Percentiles rank a stretch among this genome's conserved stretches.
phyloP scores from a whole-genome alignment of 305 asterid genomes.

The Caryopteris hybrid region DNA sequence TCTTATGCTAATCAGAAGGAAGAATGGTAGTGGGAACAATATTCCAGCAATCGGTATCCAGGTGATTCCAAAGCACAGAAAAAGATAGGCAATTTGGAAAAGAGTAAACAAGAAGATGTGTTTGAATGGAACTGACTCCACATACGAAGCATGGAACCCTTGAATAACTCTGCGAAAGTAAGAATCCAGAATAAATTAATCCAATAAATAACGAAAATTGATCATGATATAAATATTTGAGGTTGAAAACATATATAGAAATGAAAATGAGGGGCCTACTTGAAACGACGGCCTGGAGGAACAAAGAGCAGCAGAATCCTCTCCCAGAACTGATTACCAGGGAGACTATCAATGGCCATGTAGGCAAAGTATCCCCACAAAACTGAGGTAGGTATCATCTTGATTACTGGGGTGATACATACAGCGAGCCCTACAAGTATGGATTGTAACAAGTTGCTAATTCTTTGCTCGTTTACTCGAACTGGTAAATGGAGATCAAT shows the following conservation, averaged over 20 bases:
- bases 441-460: conserved; percentile 83
- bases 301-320: conserved; percentile 65
- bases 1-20: conserved; percentile 67
- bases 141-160: conserved; percentile 72
- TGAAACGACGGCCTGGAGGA: conserved; percentile 81
- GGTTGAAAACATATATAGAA: not conserved
- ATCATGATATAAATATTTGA: not conserved
- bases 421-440: conserved; percentile 61
- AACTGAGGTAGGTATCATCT: conserved; percentile 81
- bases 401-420: conserved; percentile 63
- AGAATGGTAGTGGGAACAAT: conserved; percentile 81
- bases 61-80: conserved; percentile 81
- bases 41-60: conserved; percentile 97
- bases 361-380: conserved; percentile 96
- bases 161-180: conserved; percentile 55
- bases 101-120: conserved; percentile 64
- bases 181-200: conserved; percentile 8
- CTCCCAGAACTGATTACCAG: conserved; percentile 94
- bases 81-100: conserved; percentile 58
- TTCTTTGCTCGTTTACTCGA: conserved; percentile 85
- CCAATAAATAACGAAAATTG: no score
- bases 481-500: conserved; percentile 84
- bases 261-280: conserved; percentile 37
- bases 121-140: conserved; percentile 87
- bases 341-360: conserved; percentile 93